Evolutionary conservation across 495 filamentous ascomycete species (phyloP), one percentile per base, ranked within the genome.

Genomic region (Staphylotrichum longicolle): DNA sequence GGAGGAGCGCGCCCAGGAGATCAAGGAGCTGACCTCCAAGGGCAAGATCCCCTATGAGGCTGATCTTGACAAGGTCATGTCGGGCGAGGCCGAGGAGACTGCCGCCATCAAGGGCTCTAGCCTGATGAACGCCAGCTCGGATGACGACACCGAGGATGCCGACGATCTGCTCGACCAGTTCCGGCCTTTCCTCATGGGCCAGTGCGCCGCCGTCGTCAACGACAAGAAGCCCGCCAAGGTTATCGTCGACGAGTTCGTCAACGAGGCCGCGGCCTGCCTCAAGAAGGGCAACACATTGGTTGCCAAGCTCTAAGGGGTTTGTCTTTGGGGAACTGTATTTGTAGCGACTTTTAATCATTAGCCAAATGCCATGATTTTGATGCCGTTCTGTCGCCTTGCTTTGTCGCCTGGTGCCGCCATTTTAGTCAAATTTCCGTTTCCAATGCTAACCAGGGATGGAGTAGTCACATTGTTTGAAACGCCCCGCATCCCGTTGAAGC

Each of bases 151-250:
- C 12, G 82, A 84, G 37, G 69, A 76, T 27, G 20, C 20, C 37
- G 82, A 85, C 41, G 91, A 97, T 40, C 85, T 87, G 34, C 85
- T 98, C 79, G 94, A 98, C 70, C 90, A 90, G 71, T 92, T 91
- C 64, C 85, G 91, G 35, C 94, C 94, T 12, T 96, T 85, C 82
- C 72, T 98, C 66, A 98, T 98, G 93, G 94, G 94, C 68, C 94
- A 98, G 80, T 94, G 91, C 42, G 88, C 94, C 30, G 93, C 94
- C 32, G 90, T 97, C 7, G 88, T 93, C 52, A 93, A 93, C 68
- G 91, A 98, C 76, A 90, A 88, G 83, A 95, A 95, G 85, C 74
- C 84, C 45, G 94, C 94, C 60, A 96, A 94, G 85, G 88, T 73
- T 4, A 91, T 98, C 65, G 88, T 98, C 50, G 93, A 98, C 70